Base-by-base conservation (phyloP, 306 rosid species). In the Canavalia ensiformis region DNA sequence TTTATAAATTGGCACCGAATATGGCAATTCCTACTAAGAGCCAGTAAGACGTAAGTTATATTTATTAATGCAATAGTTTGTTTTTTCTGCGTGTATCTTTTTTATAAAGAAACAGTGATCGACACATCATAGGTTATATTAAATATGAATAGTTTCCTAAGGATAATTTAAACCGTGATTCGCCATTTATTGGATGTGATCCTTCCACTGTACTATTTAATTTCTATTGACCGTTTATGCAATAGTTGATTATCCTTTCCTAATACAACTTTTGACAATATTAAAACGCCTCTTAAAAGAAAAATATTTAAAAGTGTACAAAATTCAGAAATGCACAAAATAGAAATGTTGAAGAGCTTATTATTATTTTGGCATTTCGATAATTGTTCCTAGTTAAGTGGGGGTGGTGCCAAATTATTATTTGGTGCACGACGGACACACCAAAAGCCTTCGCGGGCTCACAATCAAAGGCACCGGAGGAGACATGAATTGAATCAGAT, bases 391-490 rank as follows among this genome's bases (percentile, higher is more conserved):
- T 59, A 72, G 57, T 76, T 63, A 25, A 65, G 64, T 76, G 63
- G 80, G 80, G 59, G 73, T 39, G 78, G 41, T 11, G 18, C n/a
- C 18, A 52, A 80, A 81, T 63, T 7, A 87, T 65, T 56, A 72
- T 66, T n/a, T 5, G 60, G 75, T 54, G 85, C 87, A 45, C 62
- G 84, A 76, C 66, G 77, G 90, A 74, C 87, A 81, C 83, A 81
- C 81, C 56, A 71, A 68, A 59, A 45, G 69, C 8, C 5, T 68
- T 79, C 5, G 71, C 70, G 77, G 81, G 79, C 56, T 81, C 84
- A 52, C 73, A 74, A 81, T 85, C 54, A 77, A 72, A 65, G 56
- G 46, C 60, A 62, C 8, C 11, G 41, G 57, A 67, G 64, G 78
- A 59, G 81, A 82, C 70, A 59, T 7, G n/a, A 64, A 74, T 56